phyloP scores from a whole-genome alignment of 2,329 filamentous ascomycete species.

The Fonsecaea pugnacius region DNA sequence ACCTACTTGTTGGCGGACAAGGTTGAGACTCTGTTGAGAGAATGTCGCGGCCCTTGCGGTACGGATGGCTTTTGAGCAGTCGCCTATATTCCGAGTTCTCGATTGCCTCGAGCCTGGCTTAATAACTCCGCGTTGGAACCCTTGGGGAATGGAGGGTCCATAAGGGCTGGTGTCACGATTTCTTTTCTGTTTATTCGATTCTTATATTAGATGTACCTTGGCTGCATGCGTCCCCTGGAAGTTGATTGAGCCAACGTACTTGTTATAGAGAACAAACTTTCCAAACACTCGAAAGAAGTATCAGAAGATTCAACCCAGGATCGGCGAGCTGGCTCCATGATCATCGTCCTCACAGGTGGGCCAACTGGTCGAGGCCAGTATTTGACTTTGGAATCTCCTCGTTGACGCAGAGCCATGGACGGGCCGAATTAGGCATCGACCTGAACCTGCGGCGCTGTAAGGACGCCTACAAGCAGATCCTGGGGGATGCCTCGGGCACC shows the following conservation, averaged over 20 bases:
- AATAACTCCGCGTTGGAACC: neutral
- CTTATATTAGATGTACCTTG: neutral
- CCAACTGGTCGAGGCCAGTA: neutral
- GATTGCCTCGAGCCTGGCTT: neutral
- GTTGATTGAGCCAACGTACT: neutral
- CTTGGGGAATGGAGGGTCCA: neutral
- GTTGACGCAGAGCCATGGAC: neutral
- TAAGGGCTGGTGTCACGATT: neutral
- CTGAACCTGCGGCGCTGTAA: no score
- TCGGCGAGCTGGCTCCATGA: neutral
- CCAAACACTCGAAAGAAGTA: neutral
- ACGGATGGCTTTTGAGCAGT: slow-evolving; percentile 29
- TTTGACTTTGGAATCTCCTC: neutral
- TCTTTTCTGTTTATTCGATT: neutral
- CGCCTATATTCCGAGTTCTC: neutral
- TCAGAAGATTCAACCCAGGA: neutral
- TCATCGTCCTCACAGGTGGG: neutral
- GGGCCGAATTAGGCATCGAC: neutral
- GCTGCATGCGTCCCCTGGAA: neutral
- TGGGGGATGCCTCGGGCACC: no score
- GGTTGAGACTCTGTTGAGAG: neutral
- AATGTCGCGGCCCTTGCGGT: neutral
- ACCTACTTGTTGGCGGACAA: neutral
- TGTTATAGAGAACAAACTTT: neutral
- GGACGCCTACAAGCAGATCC: no score